Evolutionary conservation across 2,329 filamentous ascomycete species (phyloP), one percentile per base, ranked within the genome.

Genomic region (Acephala macrosclerotiorum): DNA sequence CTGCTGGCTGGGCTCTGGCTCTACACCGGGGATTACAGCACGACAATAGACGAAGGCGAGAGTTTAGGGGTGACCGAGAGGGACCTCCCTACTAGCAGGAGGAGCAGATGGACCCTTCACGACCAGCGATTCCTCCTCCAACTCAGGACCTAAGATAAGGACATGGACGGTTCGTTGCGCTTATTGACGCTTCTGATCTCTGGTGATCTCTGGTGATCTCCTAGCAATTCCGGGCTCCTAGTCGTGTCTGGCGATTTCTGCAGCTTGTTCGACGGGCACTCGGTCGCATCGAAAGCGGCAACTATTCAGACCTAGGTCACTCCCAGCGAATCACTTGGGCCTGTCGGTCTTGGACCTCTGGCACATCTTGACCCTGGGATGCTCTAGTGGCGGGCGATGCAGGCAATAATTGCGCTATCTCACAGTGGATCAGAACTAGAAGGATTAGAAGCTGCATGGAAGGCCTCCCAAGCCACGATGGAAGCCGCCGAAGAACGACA

Each of bases 401-500:
- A 56, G 42, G n/a, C 55, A 49, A 58, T 33, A 29, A 60, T 60
- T 60, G 57, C 61, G 61, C 64, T 61, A 59, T 61, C 61, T 56
- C 26, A 33, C 29, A 60, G 57, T 61, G 45, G 58, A 29, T 63
- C 29, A 33, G 20, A 59, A 58, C 67, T 73, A 71, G 70, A 73
- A 70, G 70, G 65, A 64, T 63, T 67, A 58, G 71, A 71, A 71
- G 20, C 63, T 68, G 66, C 70, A 70, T 61, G 42, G 71, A 73
- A 73, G 66, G 56, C 60, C 66, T 60, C 25, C 45, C 61, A 59
- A 71, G 68, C 67, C 69, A 70, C 70, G 55, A 68, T 69, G 66
- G 70, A 72, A 70, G 66, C 66, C 67, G 61, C 66, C 67, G 65
- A 71, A 68, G 61, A 57, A 68, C 68, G 61, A 66, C 47, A 61